Evolutionary conservation across 257 asterid genomes (phyloP), one percentile per base, ranked within the genome.

Genomic region (Mentha longifolia): DNA sequence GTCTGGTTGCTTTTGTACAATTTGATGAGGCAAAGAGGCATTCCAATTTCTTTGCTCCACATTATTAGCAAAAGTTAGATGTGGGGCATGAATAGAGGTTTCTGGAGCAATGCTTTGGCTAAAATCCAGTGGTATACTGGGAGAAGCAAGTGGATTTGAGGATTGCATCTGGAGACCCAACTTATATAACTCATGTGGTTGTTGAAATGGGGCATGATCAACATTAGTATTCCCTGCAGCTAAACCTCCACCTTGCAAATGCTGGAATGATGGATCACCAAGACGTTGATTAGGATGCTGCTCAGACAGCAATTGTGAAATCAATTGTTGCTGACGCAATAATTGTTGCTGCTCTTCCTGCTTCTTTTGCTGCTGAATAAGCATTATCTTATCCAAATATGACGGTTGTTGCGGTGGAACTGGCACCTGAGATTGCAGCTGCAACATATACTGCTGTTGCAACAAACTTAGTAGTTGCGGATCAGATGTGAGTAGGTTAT

Each of bases 361-460:
- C 77, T 88, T 93, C 77, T 88, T 93, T 43, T 91, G 91, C 80
- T 95, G 90, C 87, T 84, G 82, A 54, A 95, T 85, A 81, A 88
- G 75, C 79, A 95, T 35, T 56, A 90, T 55, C 42, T 63, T 88
- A 72, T 95, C 99, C 79, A 95, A 73, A 37, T 87, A 50, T 0
- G 87, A 82, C 54, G 79, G 75, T 74, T 87, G 97, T 67, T 87
- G 99, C 35, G 88, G 67, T 59, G 90, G 73, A 82, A 83, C 83
- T 41, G 92, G 89, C 35, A 84, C 75, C 76, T 88, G 97, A 10
- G 95, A 65, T 45, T 92, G 98, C 15, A 83, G 71, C 82, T 88
- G 97, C 83, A 84, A 52, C 79, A 85, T 70, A 64, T 88, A 91
- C 81, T 92, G 98, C 67, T 95, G 97, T 72, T 92, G 99, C 79